A percentile compares a stretch with the other conserved stretches of the same genome.
phyloP scores from a whole-genome alignment of 176 grass and related monocot species.

The Eremochloa ophiuroides region DNA sequence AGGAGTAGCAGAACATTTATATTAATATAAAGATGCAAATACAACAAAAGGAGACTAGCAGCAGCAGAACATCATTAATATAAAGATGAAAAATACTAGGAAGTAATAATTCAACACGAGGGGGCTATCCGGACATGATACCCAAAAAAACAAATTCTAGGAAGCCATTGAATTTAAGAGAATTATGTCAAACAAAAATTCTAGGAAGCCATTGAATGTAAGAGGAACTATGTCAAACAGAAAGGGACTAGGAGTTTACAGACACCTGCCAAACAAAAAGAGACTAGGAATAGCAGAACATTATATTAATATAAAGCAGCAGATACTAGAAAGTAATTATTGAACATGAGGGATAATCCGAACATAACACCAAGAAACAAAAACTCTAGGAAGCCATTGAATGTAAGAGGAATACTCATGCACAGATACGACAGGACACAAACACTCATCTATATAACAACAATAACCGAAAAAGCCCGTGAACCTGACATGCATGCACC shows the following conservation, averaged over 20 bases:
- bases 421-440: neutral
- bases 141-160: neutral
- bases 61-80: no score
- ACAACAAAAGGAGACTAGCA: no score
- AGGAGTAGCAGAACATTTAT: neutral
- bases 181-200: no score
- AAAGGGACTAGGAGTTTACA: neutral
- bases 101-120: no score
- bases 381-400: neutral
- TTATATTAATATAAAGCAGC: neutral
- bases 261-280: neutral
- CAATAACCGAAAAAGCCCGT: neutral
- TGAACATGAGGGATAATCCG: neutral
- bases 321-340: neutral
- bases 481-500: neutral
- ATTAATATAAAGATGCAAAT: neutral
- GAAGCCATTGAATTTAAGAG: no score
- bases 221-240: neutral
- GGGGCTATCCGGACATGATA: neutral
- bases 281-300: neutral
- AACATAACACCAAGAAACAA: neutral
- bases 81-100: no score
- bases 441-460: no score
- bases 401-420: neutral
- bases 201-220: neutral